Evolutionary conservation across 164 flowering plant genomes (phyloP), one percentile per base, ranked within the genome.

Genomic region (Piper betle): DNA sequence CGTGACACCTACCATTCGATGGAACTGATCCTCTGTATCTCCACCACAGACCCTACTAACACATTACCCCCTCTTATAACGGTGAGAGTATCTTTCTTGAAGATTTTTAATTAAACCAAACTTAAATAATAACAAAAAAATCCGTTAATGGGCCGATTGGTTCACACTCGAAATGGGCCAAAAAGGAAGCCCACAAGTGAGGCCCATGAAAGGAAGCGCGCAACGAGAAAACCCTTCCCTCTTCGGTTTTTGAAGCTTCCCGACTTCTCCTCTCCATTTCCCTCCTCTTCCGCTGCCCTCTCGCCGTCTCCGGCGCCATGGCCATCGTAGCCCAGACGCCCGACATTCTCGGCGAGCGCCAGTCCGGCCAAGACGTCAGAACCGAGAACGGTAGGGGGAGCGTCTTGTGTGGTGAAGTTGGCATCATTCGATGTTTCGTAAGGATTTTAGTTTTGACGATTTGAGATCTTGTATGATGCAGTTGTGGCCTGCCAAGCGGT

Each of bases 311-410:
- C 56, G 19, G 43, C 15, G 11, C 60, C 62, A 84, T 86, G 88
- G 75, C 80, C 64, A 57, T 79, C 54, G 2, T 66, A 7, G 63
- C 78, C 1, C 83, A 75, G 60, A 72, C 91, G 37, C 88, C 72
- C 19, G 97, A 87, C 67, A 85, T 94, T 13, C 46, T 82, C 37
- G 99, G 99, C 46, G 96, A 91, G 1, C 88, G 97, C 6, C 96
- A 88, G 61, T 85, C 86, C 17, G 99, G 99, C 43, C 97, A 94
- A 73, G 99, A 94, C 63, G 99, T 94, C 54, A 95, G 97, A 56
- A 83, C 99, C 37, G 96, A 94, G 75, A 94, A 94, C 61, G 97
- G 97, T 94, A 78, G 40, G 3, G 3, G n/a, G 5, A 20, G 13
- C 41, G n/a, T 18, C 18, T 63, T 9, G 57, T 39, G 11, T 38